These are phyloP conservation scores for Aspergillus fructus DNA, from an alignment of 2,329 filamentous ascomycete genomes.

Conservation along the genomic window DNA sequence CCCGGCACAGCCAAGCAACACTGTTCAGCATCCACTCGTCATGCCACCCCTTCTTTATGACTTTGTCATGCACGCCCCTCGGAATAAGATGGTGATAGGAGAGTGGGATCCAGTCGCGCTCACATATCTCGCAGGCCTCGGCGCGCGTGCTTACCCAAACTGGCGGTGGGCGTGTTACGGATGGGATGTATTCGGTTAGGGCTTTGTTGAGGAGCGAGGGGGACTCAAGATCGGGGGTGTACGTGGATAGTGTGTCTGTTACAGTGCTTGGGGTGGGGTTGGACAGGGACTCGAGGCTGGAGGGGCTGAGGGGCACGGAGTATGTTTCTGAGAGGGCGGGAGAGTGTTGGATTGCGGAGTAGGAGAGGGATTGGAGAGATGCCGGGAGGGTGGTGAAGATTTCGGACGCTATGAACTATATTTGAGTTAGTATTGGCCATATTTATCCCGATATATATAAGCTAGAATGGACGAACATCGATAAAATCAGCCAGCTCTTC, in stretches of 20 bases:
- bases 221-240: conserved; percentile 52
- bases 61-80: conserved; percentile 72
- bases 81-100: conserved; percentile 87
- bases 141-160: conserved; percentile 59
- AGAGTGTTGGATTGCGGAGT: conserved; percentile 55
- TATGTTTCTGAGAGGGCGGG: conserved; percentile 55
- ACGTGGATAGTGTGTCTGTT: conserved; percentile 64
- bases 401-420: conserved; percentile 66
- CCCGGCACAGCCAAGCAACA: conserved; percentile 82
- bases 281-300: conserved; percentile 53
- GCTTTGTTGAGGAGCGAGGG: conserved; percentile 62
- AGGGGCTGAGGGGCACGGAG: conserved; percentile 54
- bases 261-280: conserved; percentile 59
- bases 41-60: conserved; percentile 76
- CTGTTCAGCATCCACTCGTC: conserved; percentile 70
- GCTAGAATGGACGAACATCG: conserved; percentile 49
- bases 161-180: conserved; percentile 62
- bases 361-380: conserved; percentile 61
- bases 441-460: not conserved
- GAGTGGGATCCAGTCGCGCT: conserved; percentile 69
- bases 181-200: conserved; percentile 61
- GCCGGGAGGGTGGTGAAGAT: conserved; percentile 66
- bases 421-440: not conserved
- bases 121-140: conserved; percentile 72
- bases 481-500: conserved; percentile 78